phyloP scores from a whole-genome alignment of 495 filamentous ascomycete genomes.

The Ascobolus immersus region DNA sequence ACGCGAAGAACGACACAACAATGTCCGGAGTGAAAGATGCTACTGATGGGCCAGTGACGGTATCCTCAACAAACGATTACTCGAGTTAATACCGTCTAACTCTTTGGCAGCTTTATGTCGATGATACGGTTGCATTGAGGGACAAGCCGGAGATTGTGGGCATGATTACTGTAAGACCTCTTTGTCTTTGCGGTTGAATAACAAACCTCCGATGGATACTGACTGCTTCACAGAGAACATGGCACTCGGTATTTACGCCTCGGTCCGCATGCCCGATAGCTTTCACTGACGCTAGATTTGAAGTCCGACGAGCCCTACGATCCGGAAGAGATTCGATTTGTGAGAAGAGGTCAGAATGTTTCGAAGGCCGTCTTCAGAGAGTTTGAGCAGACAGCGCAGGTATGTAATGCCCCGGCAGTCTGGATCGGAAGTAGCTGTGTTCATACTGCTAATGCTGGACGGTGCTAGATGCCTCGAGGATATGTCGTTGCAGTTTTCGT shows the following conservation, averaged over 20 bases:
- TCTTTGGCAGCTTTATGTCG: slow-evolving; percentile 16
- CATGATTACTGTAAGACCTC: slow-evolving; percentile 10
- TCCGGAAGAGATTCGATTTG: slow-evolving; percentile 11
- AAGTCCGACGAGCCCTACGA: slow-evolving; percentile 13
- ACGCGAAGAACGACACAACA: too few relatives aligned
- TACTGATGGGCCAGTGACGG: too few relatives aligned
- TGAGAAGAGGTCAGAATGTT: slow-evolving; percentile 10
- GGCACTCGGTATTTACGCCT: too few relatives aligned
- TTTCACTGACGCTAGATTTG: too few relatives aligned
- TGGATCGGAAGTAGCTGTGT: not conserved
- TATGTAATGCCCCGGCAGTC: slow-evolving; percentile 6
- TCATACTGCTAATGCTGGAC: slow-evolving; percentile 7
- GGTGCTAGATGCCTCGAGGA: slow-evolving; percentile 17
- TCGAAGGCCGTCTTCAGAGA: slow-evolving; percentile 11
- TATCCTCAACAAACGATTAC: too few relatives aligned
- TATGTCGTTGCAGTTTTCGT: slow-evolving; percentile 19
- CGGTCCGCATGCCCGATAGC: too few relatives aligned
- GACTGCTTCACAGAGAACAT: slow-evolving; percentile 13
- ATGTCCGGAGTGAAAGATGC: too few relatives aligned
- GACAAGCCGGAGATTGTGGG: slow-evolving; percentile 7
- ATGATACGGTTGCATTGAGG: slow-evolving; percentile 12
- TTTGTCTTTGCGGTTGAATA: not conserved
- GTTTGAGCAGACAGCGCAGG: slow-evolving; percentile 16
- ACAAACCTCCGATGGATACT: slow-evolving; percentile 5
- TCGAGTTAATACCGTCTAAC: too few relatives aligned